These are phyloP conservation scores for Russula sp. DNA, from an alignment of 768 basidiomycete species.

Conservation along the genomic window DNA sequence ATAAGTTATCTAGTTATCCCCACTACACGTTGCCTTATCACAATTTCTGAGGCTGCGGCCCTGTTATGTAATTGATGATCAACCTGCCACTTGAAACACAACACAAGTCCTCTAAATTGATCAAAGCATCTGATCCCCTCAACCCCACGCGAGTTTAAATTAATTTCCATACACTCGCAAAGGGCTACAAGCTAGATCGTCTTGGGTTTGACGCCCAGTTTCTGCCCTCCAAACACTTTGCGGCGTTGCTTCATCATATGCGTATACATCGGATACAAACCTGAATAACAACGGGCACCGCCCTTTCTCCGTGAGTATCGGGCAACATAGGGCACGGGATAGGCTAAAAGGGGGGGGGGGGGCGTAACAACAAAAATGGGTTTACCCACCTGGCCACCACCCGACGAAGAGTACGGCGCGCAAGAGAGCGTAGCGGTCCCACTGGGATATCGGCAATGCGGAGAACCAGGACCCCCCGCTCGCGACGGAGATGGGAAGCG, in stretches of 20 bases:
- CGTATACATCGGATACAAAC: conserved; percentile 53
- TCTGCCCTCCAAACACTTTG: conserved; percentile 49
- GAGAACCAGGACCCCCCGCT: conserved; percentile 30
- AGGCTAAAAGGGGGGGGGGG: background rate
- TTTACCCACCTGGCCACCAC: conserved; percentile 86
- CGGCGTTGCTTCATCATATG: conserved; percentile 59
- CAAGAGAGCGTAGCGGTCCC: conserved; percentile 40
- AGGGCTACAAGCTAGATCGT: conserved; percentile 25
- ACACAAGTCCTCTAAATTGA: background rate
- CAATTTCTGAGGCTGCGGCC: background rate
- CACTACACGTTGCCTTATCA: no score
- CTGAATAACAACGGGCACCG: conserved; percentile 32
- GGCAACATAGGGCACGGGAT: conserved; percentile 1
- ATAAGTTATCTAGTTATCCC: background rate
- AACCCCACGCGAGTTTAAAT: background rate
- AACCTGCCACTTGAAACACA: background rate
- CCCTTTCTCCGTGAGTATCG: conserved; percentile 3
- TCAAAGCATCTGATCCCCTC: background rate
- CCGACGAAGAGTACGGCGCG: conserved; percentile 57
- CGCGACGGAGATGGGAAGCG: conserved; percentile 53
- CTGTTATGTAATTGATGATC: background rate
- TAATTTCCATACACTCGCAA: background rate
- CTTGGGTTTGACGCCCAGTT: conserved; percentile 40
- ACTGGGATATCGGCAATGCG: conserved; percentile 38
- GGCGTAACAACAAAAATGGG: background rate